A percentile compares a stretch with the other conserved stretches of the same genome.
These are phyloP conservation scores for Suillus brevipes DNA, from an alignment of 768 basidiomycete genomes.

Conservation along the genomic window DNA sequence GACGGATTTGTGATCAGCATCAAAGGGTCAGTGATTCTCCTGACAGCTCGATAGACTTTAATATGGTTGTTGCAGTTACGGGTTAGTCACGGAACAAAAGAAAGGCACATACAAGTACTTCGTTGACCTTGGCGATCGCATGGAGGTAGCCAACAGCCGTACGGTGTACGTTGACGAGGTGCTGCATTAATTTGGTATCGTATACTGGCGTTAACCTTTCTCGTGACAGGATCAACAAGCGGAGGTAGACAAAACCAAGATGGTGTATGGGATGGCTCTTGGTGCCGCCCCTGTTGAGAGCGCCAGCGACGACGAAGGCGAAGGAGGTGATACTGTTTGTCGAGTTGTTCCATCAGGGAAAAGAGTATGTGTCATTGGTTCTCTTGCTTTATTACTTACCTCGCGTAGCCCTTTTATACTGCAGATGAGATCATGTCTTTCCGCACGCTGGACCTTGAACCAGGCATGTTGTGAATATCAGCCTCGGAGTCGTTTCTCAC, in stretches of 20 bases:
- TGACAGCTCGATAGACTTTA: conserved; percentile 10
- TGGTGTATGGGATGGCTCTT: conserved; percentile 36
- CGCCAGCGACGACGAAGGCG: conserved; percentile 35
- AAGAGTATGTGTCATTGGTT: conserved; percentile 41
- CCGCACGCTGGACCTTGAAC: conserved; percentile 76
- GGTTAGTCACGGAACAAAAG: conserved; percentile 84
- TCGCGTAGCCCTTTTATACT: conserved; percentile 73
- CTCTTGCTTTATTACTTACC: conserved; percentile 4
- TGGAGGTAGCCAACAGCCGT: conserved; percentile 71
- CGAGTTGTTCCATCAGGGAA: conserved; percentile 51
- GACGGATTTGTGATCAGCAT: conserved; percentile 74
- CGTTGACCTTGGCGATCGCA: conserved; percentile 70
- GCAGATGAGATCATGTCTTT: conserved; percentile 81
- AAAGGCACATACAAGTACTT: conserved; percentile 85
- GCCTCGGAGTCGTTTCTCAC: neutral
- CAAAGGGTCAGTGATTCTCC: conserved; percentile 60
- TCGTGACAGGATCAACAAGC: conserved; percentile 27
- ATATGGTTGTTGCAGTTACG: conserved; percentile 57
- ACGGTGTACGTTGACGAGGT: conserved; percentile 79
- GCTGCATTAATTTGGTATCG: neutral
- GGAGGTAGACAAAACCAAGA: conserved; percentile 27
- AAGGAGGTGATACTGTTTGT: conserved; percentile 36
- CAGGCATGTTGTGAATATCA: conserved; percentile 47
- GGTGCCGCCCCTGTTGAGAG: conserved; percentile 37
- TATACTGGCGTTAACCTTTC: conserved; percentile 8